A percentile compares a stretch with the other conserved stretches of the same genome.
Evolutionary conservation across 257 asterid species (phyloP).

Genomic region (Jacaranda copaia): DNA sequence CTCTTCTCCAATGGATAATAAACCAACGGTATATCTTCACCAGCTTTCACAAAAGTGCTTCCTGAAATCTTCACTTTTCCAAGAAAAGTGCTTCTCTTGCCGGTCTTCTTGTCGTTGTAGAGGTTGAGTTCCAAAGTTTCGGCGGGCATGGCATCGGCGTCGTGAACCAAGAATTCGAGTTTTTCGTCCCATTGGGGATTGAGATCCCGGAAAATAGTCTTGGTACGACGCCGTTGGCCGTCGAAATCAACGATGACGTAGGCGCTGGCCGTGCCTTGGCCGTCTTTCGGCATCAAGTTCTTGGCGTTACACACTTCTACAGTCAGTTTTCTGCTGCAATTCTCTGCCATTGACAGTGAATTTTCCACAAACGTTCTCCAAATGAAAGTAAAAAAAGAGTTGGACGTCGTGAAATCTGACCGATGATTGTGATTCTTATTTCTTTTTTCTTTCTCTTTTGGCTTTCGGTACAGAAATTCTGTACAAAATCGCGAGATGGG

Average conservation of each 20-base stretch:
- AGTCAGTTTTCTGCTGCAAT: conserved; percentile 52
- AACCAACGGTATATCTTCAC: conserved; percentile 67
- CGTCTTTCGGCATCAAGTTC: conserved; percentile 94
- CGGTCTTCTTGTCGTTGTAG: conserved; percentile 79
- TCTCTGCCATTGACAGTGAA: conserved; percentile 51
- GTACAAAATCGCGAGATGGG: background rate
- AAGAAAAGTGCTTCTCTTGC: conserved; percentile 72
- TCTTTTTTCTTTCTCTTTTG: background rate
- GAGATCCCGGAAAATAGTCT: conserved; percentile 76
- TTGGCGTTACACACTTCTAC: conserved; percentile 81
- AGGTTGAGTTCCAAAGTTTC: conserved; percentile 72
- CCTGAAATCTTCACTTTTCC: conserved; percentile 87
- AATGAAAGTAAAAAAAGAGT: background rate
- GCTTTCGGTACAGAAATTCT: background rate
- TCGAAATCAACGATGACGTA: conserved; percentile 80
- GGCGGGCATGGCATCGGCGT: conserved; percentile 58
- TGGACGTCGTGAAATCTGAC: background rate
- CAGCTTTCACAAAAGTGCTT: conserved; percentile 59
- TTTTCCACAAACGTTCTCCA: background rate
- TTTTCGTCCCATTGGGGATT: conserved; percentile 91
- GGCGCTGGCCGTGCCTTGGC: conserved; percentile 95
- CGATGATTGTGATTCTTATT: background rate
- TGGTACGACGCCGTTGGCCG: conserved; percentile 92
- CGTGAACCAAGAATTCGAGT: conserved; percentile 77
- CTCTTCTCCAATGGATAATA: conserved; percentile 89